phyloP scores from a whole-genome alignment of 2,329 filamentous ascomycete genomes.

The Polytolypa hystricis region DNA sequence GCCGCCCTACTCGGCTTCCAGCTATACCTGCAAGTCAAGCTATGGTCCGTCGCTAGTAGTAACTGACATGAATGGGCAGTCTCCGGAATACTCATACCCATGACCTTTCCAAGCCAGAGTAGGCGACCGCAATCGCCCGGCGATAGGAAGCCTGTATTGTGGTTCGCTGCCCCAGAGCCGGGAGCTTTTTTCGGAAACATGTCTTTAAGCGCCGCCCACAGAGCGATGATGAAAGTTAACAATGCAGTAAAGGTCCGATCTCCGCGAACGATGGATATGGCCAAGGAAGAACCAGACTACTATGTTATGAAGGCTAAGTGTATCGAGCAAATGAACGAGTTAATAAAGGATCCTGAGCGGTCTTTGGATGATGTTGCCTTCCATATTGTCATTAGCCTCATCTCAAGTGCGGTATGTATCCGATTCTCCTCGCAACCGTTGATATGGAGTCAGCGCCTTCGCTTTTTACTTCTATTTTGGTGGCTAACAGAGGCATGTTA shows the following conservation, averaged over 20 bases:
- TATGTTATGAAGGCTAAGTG: constrained; percentile 29
- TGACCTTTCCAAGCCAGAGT: constrained; percentile 27
- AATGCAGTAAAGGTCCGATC: constrained; percentile 16
- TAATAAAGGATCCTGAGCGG: constrained; percentile 18
- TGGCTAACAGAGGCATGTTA: too few relatives aligned
- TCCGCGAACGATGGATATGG: constrained; percentile 11
- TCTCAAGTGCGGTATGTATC: constrained; percentile 24
- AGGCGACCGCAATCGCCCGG: constrained; percentile 14
- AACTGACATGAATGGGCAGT: constrained; percentile 14
- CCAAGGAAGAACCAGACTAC: constrained; percentile 25
- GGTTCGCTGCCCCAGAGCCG: constrained; percentile 23
- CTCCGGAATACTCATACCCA: constrained; percentile 26
- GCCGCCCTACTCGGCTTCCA: too few relatives aligned
- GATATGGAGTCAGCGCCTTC: background rate
- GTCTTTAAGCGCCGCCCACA: constrained; percentile 29
- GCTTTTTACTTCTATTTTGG: background rate
- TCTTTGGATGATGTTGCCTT: constrained; percentile 24
- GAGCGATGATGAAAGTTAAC: constrained; percentile 21
- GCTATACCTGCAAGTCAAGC: too few relatives aligned
- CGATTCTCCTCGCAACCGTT: too few relatives aligned
- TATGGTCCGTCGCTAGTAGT: background rate
- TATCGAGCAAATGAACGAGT: constrained; percentile 24
- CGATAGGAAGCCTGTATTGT: constrained; percentile 21
- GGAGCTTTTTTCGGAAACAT: constrained; percentile 30
- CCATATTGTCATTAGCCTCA: constrained; percentile 28